Percentiles rank a stretch among this genome's conserved stretches.
Evolutionary conservation across 441 rosid species (phyloP).

Genomic region (Corymbia citriodora): DNA sequence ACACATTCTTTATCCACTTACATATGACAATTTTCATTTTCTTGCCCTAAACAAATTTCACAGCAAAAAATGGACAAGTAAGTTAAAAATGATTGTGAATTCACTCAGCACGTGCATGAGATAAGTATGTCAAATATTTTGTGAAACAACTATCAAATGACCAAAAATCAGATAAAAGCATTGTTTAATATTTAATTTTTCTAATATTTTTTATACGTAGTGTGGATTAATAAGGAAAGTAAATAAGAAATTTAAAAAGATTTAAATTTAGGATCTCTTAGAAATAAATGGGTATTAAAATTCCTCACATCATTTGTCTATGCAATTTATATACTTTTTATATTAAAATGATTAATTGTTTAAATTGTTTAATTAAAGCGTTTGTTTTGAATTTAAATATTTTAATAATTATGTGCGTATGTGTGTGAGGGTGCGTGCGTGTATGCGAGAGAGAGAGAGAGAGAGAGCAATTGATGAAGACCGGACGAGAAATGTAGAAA

Average conservation of each 20-base stretch:
- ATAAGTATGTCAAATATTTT: not conserved
- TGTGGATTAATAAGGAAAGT: not conserved
- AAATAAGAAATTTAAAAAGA: not conserved
- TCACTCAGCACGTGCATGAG: not conserved
- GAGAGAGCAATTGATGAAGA: not conserved
- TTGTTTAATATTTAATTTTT: not conserved
- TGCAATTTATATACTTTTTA: not conserved
- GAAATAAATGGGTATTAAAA: not conserved
- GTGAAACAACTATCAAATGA: accelerated
- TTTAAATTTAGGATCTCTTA: not conserved
- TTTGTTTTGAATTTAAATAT: not conserved
- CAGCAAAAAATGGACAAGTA: not conserved
- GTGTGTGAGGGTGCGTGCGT: no score
- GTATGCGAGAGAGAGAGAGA: not conserved
- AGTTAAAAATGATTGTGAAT: not conserved
- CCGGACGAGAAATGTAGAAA: not conserved
- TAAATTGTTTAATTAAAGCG: not conserved
- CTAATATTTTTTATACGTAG: accelerated
- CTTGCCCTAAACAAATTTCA: not conserved
- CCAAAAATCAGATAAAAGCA: not conserved
- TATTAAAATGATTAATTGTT: accelerated
- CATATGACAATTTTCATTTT: not conserved
- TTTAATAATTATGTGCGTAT: not conserved
- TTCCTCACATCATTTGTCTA: not conserved
- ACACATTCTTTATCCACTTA: not conserved